These are phyloP conservation scores for Saussurea involucrata DNA, from an alignment of 129 eudicot species.

Conservation along the genomic window DNA sequence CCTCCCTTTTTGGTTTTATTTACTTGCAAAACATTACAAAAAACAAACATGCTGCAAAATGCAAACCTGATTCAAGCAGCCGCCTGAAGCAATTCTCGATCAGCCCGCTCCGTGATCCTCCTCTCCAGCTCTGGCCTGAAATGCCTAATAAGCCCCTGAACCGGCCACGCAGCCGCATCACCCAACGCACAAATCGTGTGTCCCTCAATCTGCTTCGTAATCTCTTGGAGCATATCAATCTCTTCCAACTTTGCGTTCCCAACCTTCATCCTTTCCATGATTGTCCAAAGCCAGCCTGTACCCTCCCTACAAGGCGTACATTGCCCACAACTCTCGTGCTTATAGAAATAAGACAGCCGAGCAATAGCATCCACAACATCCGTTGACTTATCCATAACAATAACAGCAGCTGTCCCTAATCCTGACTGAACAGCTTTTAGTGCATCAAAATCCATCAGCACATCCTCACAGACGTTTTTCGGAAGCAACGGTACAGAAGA, in stretches of 20 bases:
- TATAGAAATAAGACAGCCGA: conserved; percentile 83
- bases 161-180: conserved; percentile 99
- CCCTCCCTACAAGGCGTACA: conserved; percentile 99
- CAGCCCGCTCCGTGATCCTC: conserved; percentile 86
- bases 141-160: conserved; percentile 98
- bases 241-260: conserved; percentile 97
- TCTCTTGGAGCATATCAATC: conserved; percentile 93
- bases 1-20: background rate
- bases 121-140: conserved; percentile 91
- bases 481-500: conserved; percentile 82
- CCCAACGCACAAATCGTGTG: conserved; percentile 96
- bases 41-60: background rate
- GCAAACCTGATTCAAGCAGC: conserved; percentile 70
- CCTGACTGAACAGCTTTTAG: conserved; percentile 90
- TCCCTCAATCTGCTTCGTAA: conserved; percentile 96
- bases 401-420: conserved; percentile 93
- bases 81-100: conserved; percentile 72
- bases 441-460: conserved; percentile 92
- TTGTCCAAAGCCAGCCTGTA: conserved; percentile 98
- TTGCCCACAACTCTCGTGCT: conserved; percentile 97
- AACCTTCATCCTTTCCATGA: conserved; percentile 91
- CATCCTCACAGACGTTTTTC: conserved; percentile 72
- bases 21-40: conserved; percentile 4
- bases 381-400: conserved; percentile 92
- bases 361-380: conserved; percentile 94